Conservation (phyloP, 2,329 filamentous ascomycete species). For the Aspergillus japonicus region DNA sequence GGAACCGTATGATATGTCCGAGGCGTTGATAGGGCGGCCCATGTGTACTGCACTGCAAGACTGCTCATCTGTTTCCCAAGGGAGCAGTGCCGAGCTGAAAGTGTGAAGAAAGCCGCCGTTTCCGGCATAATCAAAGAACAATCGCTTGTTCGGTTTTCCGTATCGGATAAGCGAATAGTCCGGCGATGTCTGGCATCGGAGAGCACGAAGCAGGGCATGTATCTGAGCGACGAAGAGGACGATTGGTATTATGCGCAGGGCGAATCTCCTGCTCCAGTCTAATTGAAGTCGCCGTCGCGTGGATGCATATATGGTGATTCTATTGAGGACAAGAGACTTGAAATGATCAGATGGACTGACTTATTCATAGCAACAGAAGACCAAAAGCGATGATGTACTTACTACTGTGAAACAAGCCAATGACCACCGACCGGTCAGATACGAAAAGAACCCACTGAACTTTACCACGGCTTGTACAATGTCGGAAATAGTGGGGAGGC, state of each 20-base stretch:
- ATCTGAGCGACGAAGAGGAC: constrained; percentile 68
- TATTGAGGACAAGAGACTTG: constrained; percentile 79
- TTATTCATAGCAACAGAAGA: background rate
- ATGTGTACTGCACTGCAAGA: constrained; percentile 77
- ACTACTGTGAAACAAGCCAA: constrained; percentile 79
- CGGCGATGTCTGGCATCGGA: constrained; percentile 86
- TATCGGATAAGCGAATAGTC: constrained; percentile 69
- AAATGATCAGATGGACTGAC: constrained; percentile 1
- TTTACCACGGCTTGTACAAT: constrained; percentile 60
- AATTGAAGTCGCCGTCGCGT: constrained; percentile 77
- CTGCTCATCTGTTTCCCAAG: constrained; percentile 69
- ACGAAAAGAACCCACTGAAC: constrained; percentile 82
- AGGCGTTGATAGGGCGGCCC: constrained; percentile 55
- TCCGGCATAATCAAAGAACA: constrained; percentile 68
- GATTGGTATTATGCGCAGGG: constrained; percentile 70
- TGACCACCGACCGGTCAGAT: constrained; percentile 89
- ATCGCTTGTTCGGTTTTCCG: constrained; percentile 63
- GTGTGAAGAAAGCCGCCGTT: constrained; percentile 69
- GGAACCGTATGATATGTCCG: constrained; percentile 68
- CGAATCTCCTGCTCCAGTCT: constrained; percentile 68
- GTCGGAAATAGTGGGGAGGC: constrained; percentile 39
- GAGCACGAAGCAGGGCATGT: constrained; percentile 70
- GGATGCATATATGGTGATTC: constrained; percentile 90
- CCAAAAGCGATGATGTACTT: constrained; percentile 24
- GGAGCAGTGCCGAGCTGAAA: constrained; percentile 68